Evolutionary conservation across 2,329 filamentous ascomycete species (phyloP).

Genomic region (Botryotinia convoluta): DNA sequence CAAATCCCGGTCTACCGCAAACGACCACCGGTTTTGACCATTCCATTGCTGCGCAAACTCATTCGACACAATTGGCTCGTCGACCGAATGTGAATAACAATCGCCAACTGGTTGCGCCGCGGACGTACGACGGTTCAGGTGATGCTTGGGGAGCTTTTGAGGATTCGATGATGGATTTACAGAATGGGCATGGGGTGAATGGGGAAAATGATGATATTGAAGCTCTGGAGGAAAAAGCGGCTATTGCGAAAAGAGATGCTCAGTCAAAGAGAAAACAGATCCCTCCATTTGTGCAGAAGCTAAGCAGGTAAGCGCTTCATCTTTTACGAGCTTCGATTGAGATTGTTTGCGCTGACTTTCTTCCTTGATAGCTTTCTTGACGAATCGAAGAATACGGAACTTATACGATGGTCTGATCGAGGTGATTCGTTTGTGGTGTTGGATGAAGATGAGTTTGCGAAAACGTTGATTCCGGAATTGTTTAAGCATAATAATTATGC

Average conservation of each 20-base stretch:
- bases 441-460: slow-evolving; percentile 87
- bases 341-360: slow-evolving; percentile 32
- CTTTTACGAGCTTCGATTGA: slow-evolving; percentile 11
- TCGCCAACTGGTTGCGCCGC: slow-evolving; percentile 35
- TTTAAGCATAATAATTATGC: slow-evolving; percentile 81
- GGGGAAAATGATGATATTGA: slow-evolving; percentile 71
- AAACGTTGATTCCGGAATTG: slow-evolving; percentile 69
- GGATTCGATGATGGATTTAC: slow-evolving; percentile 33
- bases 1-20: slow-evolving; percentile 27
- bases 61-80: slow-evolving; percentile 38
- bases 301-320: slow-evolving; percentile 73
- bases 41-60: slow-evolving; percentile 27
- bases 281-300: slow-evolving; percentile 94
- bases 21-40: slow-evolving; percentile 28
- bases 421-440: slow-evolving; percentile 95
- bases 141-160: slow-evolving; percentile 43
- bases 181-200: slow-evolving; percentile 41
- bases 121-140: slow-evolving; percentile 34
- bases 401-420: slow-evolving; percentile 96
- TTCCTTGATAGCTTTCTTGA: slow-evolving; percentile 73
- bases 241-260: slow-evolving; percentile 80
- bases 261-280: slow-evolving; percentile 92
- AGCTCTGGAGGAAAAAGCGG: slow-evolving; percentile 74
- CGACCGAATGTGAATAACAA: slow-evolving; percentile 32
- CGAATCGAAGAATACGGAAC: slow-evolving; percentile 84